A percentile compares a stretch with the other conserved stretches of the same genome.
phyloP scores from a whole-genome alignment of 2,329 filamentous ascomycete genomes.

The Nakataea oryzae region DNA sequence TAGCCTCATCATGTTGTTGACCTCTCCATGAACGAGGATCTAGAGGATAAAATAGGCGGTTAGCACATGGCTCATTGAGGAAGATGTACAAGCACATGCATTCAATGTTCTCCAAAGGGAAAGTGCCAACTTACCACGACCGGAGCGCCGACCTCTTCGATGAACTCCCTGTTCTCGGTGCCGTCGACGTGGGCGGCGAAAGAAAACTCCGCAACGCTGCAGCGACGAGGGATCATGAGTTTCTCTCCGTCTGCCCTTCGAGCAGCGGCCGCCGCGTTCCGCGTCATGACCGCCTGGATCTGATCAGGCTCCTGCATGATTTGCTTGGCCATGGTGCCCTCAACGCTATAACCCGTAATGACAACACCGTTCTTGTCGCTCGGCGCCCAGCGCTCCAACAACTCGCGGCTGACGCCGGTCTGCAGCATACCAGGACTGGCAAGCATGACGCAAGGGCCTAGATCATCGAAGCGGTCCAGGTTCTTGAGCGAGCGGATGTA shows the following conservation, averaged over 20 bases:
- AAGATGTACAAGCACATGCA: background rate
- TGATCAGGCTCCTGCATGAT: constrained; percentile 91
- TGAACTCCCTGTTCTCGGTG: constrained; percentile 91
- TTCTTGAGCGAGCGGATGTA: constrained; percentile 88
- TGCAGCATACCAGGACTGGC: constrained; percentile 97
- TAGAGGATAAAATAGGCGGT: constrained; percentile 20
- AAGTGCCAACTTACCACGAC: constrained; percentile 63
- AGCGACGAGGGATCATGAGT: constrained; percentile 82
- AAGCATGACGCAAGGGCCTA: constrained; percentile 93
- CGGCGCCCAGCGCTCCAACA: constrained; percentile 92
- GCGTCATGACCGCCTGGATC: constrained; percentile 87
- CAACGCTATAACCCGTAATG: constrained; percentile 96
- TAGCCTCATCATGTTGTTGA: constrained; percentile 94
- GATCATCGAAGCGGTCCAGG: constrained; percentile 90
- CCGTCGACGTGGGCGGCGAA: constrained; percentile 97
- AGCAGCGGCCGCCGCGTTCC: constrained; percentile 48
- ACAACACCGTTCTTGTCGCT: constrained; percentile 97
- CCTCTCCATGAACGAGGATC: constrained; percentile 95
- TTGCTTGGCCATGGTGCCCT: constrained; percentile 95
- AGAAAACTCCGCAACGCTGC: constrained; percentile 86
- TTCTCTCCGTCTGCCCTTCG: constrained; percentile 68
- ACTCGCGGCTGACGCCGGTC: constrained; percentile 84
- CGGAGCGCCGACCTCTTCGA: constrained; percentile 83
- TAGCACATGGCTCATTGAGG: constrained; percentile 2
- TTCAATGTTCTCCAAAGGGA: background rate